Base-by-base conservation (phyloP, 192 early-diverging fungal genomes). In the Chytriomyces sp. region DNA sequence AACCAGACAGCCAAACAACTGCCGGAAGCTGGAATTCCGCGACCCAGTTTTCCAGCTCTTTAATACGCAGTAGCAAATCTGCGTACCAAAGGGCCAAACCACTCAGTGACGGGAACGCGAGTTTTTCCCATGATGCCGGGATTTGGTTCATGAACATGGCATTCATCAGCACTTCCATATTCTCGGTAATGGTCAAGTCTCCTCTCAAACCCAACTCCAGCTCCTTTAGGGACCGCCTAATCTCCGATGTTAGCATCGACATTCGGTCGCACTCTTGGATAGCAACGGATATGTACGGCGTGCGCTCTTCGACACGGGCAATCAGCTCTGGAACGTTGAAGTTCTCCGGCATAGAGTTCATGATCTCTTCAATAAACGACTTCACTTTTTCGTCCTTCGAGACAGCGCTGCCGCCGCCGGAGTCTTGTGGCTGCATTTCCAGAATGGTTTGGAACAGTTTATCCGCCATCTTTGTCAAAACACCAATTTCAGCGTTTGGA, bases 401-500 rank as follows among this genome's bases (percentile, higher is more conserved):
- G n/a, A 85, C 69, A 4, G 82, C 77, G n/a, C 73, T 62, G 18
- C 88, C 89, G 70, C 86, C 89, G 11, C 80, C 81, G n/a, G 86
- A 77, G 64, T 91, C 88, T 46, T 82, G 80, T 13, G 88, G 89
- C 61, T 88, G 88, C 89, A 90, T 91, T 80, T 90, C 89, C 68
- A 91, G 76, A 72, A 91, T 90, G 18, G 89, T 90, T 66, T 83
- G 88, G 82, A 91, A 91, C n/a, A 91, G 79, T 47, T 85, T 87
- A 60, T 91, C 89, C 24, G 89, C 88, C 76, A 80, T 84, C 71
- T 90, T 91, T 23, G 89, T 86, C 45, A 91, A 76, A 20, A 90
- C 88, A 49, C 85, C 88, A 69, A 91, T 91, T 87, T 91, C 89
- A 11, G 89, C 89, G 77, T 91, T 91, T 26, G 89, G 89, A 76